Conservation (phyloP, 139 green algal genomes). For the Chlorella sp. region DNA sequence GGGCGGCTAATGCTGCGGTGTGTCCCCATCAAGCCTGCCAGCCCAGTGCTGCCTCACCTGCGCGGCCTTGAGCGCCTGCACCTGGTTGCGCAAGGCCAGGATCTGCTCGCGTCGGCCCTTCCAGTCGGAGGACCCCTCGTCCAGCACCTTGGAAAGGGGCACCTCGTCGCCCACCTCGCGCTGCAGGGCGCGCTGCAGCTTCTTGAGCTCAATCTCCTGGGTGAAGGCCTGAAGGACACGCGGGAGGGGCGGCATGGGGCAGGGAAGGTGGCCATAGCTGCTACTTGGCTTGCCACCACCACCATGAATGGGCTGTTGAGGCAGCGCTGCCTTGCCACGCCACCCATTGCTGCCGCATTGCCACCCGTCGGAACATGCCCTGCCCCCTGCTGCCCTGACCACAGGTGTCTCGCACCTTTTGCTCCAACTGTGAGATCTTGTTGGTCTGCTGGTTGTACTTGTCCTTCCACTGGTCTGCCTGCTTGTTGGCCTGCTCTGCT, state of each 20-base stretch:
- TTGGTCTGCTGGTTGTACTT: constrained; percentile 36
- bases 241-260: no score
- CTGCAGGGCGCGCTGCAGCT: constrained; percentile 43
- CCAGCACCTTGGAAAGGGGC: constrained; percentile 34
- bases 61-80: constrained; percentile 38
- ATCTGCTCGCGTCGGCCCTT: constrained; percentile 58
- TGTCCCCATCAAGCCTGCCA: not conserved
- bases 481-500: constrained; percentile 22
- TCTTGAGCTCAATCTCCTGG: constrained; percentile 49
- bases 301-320: no score
- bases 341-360: no score
- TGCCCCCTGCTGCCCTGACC: not conserved
- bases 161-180: constrained; percentile 60
- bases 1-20: not conserved
- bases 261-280: not conserved
- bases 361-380: not conserved
- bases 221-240: constrained; percentile 28
- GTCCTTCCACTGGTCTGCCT: constrained; percentile 41
- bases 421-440: constrained; percentile 44
- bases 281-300: no score
- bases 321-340: no score
- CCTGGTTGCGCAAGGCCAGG: constrained; percentile 46
- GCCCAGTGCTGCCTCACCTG: no score
- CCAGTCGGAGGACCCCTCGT: constrained; percentile 24
- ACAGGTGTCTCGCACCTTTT: constrained; percentile 23